Percentiles rank a stretch among this genome's conserved stretches.
These are phyloP conservation scores for Sugiyamaella grinbergsii DNA, from an alignment of 1,139 yeast genomes.

Conservation along the genomic window DNA sequence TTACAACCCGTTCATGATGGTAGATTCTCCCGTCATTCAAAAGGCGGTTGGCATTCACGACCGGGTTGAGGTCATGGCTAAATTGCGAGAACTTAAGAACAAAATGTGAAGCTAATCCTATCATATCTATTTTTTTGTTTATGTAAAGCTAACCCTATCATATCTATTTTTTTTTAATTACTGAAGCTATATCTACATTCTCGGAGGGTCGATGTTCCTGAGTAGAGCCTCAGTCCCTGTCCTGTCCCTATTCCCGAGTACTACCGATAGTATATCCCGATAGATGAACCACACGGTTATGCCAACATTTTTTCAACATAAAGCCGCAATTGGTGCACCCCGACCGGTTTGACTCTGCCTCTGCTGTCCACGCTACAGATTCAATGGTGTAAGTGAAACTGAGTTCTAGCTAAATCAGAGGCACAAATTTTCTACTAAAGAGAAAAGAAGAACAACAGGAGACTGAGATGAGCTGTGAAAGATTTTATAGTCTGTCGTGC, in stretches of 20 bases:
- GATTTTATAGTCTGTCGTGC: slow-evolving; percentile 9
- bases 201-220: too few species aligned
- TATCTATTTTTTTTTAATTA: slow-evolving; percentile 8
- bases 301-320: slow-evolving; percentile 1
- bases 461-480: slow-evolving; percentile 7
- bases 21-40: slow-evolving; percentile 59
- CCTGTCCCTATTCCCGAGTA: not conserved
- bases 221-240: not conserved
- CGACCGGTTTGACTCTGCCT: slow-evolving; percentile 47
- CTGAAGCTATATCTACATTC: too few species aligned
- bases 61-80: slow-evolving; percentile 61
- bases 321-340: slow-evolving; percentile 9
- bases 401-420: slow-evolving; percentile 64
- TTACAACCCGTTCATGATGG: slow-evolving; percentile 88
- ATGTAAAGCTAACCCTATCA: slow-evolving; percentile 41
- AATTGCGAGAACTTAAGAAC: slow-evolving; percentile 71
- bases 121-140: slow-evolving; percentile 12
- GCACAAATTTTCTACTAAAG: slow-evolving; percentile 27
- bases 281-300: slow-evolving; percentile 1
- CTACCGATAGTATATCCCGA: slow-evolving; percentile 15
- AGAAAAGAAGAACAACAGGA: slow-evolving; percentile 13
- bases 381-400: slow-evolving; percentile 42
- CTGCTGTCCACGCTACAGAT: slow-evolving; percentile 71
- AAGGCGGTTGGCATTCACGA: slow-evolving; percentile 49
- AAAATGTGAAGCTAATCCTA: slow-evolving; percentile 44